Percentiles rank a stretch among this genome's conserved stretches.
Conservation (phyloP, 306 rosid species). For the Amphicarpaea edgeworthii region DNA sequence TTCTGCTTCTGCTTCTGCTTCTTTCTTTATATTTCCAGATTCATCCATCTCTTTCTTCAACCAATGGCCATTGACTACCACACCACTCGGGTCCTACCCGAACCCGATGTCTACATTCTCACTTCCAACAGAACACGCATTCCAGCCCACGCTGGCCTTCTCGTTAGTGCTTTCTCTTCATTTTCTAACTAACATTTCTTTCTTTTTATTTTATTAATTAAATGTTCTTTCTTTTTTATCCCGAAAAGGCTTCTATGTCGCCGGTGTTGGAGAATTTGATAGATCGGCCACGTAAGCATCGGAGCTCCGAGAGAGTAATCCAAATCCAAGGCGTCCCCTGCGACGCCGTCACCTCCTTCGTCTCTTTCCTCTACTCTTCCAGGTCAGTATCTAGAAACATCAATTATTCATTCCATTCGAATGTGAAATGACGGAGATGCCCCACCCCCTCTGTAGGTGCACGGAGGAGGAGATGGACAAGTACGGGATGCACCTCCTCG, state of each 20-base stretch:
- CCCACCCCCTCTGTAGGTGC: constrained; percentile 57
- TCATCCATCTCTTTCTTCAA: neutral
- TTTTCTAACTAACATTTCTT: too few species aligned
- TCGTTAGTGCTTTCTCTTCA: constrained; percentile 51
- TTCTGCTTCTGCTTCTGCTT: too few species aligned
- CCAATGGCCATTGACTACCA: neutral
- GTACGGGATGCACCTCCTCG: constrained; percentile 81
- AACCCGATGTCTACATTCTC: constrained; percentile 73
- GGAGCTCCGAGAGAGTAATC: constrained; percentile 66
- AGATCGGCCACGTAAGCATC: constrained; percentile 71
- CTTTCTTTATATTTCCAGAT: neutral
- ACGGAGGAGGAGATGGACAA: constrained; percentile 69
- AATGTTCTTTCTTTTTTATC: too few species aligned
- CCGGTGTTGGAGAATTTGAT: constrained; percentile 79
- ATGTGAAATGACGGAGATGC: constrained; percentile 47
- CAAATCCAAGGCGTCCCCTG: constrained; percentile 86
- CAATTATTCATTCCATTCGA: neutral
- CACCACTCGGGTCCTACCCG: constrained; percentile 57
- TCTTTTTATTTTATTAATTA: neutral
- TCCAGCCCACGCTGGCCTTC: constrained; percentile 75
- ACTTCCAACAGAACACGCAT: constrained; percentile 74
- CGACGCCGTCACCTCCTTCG: constrained; percentile 74
- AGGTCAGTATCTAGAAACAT: constrained; percentile 50
- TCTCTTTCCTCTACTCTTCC: constrained; percentile 71
- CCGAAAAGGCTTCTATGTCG: constrained; percentile 66